These are phyloP conservation scores for Citrus reticulata DNA, from an alignment of 345 rosid species.

Conservation along the genomic window DNA sequence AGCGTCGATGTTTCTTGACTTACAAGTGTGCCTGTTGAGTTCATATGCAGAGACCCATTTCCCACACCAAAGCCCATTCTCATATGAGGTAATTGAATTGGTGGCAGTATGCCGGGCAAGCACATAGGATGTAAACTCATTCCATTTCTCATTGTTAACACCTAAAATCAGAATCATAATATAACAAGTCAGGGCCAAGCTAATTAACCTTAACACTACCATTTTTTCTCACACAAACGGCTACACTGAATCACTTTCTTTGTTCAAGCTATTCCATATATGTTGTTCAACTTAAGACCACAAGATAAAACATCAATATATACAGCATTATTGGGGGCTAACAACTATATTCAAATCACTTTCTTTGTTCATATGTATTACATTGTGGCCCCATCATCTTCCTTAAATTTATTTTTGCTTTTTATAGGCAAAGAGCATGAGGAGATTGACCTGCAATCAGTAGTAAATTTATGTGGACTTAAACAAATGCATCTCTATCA, in stretches of 20 bases:
- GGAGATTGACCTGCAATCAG: background rate
- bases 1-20: conserved; percentile 35
- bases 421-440: background rate
- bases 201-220: background rate
- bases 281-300: background rate
- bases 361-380: background rate
- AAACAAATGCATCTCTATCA: background rate
- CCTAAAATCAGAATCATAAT: conserved; percentile 37
- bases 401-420: background rate
- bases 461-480: background rate
- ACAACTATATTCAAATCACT: background rate
- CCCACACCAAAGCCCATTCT: conserved; percentile 29
- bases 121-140: conserved; percentile 60
- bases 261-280: background rate
- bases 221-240: background rate
- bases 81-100: conserved; percentile 42
- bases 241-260: background rate
- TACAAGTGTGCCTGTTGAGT: conserved; percentile 24
- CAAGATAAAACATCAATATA: background rate
- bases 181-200: conserved; percentile 7
- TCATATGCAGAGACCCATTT: conserved; percentile 25
- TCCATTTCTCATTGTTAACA: conserved; percentile 83
- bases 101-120: conserved; percentile 54
- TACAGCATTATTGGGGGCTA: background rate
- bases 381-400: background rate